Base-by-base conservation (phyloP, 345 rosid species). In the Luvunga scandens region DNA sequence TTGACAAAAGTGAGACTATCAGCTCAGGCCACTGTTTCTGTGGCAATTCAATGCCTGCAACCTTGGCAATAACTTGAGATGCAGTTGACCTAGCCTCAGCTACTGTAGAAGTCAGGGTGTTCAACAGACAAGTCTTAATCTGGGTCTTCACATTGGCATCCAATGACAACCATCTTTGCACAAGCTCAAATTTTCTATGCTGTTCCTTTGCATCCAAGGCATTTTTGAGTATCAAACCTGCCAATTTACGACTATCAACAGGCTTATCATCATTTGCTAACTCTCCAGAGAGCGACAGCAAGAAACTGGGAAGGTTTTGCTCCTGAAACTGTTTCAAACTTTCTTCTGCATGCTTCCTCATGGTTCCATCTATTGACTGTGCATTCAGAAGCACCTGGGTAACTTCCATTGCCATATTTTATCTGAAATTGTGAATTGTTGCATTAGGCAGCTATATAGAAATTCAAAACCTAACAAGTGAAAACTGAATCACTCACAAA, bases 21-120 rank as follows among this genome's bases (percentile, higher is more conserved):
- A 82, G 79, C 78, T 82, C 87, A n/a, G 87, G 85, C 87, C 86
- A 83, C 67, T 85, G 86, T 55, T 79, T 81, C 76, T 85, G 88
- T 10, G 85, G 88, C 68, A 85, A 70, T 53, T 85, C 88, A 64
- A 85, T 85, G 60, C 85, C 88, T n/a, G 84, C 88, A 71, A 85
- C 13, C 78, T 85, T 85, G 8, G 86, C 85, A 80, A 85, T 78
- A 55, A 80, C 85, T 81, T 82, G 88, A 9, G 88, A 77, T 42
- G 84, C 80, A 50, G 87, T 82, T 60, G 85, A 74, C 13, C 84
- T 65, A 71, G 87, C 85, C 67, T 85, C 88, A 61, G 76, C 68
- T 18, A 48, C 80, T 33, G 80, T 82, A 53, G 88, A 85, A 55
- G 82, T 72, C 10, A 85, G 78, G 22, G 88, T 85, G 71, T 78